phyloP scores from a whole-genome alignment of 345 rosid genomes.

The Carallia brachiata region DNA sequence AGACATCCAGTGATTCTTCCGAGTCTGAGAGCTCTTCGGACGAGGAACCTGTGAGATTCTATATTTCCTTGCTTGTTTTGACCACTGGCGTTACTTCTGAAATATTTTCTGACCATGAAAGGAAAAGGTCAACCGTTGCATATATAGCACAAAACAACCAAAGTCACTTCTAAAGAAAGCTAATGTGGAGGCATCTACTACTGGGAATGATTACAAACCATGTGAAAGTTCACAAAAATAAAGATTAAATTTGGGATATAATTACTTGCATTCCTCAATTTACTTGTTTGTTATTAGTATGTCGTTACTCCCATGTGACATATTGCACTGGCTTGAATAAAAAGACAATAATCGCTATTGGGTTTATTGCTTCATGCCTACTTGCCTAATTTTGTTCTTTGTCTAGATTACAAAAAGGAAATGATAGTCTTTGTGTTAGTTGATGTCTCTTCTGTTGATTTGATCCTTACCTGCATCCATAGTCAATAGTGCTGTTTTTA shows the following conservation, averaged over 20 bases:
- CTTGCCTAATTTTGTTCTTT: not conserved
- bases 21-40: conserved; percentile 19
- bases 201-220: not conserved
- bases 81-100: not conserved
- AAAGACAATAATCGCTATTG: too few relatives aligned
- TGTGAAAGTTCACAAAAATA: not conserved
- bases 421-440: too few relatives aligned
- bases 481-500: not conserved
- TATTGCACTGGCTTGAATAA: too few relatives aligned
- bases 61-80: not conserved
- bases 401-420: too few relatives aligned
- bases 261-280: not conserved
- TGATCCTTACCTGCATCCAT: not conserved
- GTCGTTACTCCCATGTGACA: too few relatives aligned
- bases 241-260: not conserved
- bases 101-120: too few relatives aligned
- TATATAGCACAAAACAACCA: not conserved
- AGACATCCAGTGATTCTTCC: not conserved
- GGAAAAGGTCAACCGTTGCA: too few relatives aligned
- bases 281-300: too few relatives aligned
- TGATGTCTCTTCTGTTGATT: too few relatives aligned
- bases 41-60: conserved; percentile 14
- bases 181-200: not conserved
- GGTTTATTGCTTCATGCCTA: not conserved
- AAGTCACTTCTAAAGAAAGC: not conserved